phyloP scores from a whole-genome alignment of 1,284 basidiomycete species.

The Retiboletus flavoniger region DNA sequence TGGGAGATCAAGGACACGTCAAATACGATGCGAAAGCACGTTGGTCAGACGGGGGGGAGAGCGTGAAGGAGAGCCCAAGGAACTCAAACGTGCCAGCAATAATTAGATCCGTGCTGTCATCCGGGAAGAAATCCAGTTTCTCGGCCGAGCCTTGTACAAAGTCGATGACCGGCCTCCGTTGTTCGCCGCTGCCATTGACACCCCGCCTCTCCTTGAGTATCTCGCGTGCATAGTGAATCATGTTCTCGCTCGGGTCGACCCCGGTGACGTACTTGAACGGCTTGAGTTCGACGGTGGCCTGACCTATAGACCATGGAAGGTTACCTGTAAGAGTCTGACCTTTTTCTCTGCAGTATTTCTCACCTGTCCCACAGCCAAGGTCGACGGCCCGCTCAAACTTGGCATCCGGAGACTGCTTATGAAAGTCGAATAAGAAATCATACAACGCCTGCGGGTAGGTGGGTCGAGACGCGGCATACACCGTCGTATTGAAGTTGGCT shows the following conservation, averaged over 20 bases:
- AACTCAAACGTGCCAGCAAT: constrained; percentile 54
- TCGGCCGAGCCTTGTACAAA: constrained; percentile 58
- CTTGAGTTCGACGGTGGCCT: constrained; percentile 61
- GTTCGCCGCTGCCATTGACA: neutral
- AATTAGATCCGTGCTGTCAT: constrained; percentile 67
- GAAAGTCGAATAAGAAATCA: constrained; percentile 58
- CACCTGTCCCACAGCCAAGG: constrained; percentile 75
- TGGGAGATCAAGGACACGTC: constrained; percentile 23
- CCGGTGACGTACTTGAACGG: constrained; percentile 65
- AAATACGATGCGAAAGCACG: neutral
- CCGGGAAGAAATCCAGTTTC: constrained; percentile 49
- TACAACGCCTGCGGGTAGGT: constrained; percentile 66
- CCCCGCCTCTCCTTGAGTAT: constrained; percentile 25
- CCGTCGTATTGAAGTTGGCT: constrained; percentile 45
- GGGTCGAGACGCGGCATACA: constrained; percentile 61
- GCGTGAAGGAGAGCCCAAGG: too few species aligned
- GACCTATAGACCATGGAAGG: constrained; percentile 59
- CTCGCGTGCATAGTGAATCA: constrained; percentile 63
- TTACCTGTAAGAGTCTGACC: constrained; percentile 39
- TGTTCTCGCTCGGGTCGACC: constrained; percentile 69
- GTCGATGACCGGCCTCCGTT: constrained; percentile 29
- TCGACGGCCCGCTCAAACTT: constrained; percentile 63
- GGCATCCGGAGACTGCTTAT: constrained; percentile 40
- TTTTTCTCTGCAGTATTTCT: neutral
- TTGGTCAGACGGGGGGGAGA: neutral